phyloP scores from a whole-genome alignment of 805 yeast species.

The Debaryomyces tyrocola region DNA sequence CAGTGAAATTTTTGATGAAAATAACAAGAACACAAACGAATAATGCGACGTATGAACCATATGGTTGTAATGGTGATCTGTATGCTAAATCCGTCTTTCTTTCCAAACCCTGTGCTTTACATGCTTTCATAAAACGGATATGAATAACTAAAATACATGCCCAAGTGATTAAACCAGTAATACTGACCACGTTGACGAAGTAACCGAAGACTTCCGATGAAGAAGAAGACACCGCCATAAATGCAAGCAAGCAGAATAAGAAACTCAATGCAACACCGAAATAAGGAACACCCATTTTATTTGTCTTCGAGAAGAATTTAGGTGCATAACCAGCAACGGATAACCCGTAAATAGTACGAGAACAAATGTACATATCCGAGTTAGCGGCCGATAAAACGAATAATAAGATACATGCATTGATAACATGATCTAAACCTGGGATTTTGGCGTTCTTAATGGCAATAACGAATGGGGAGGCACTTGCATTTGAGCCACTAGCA shows the following conservation, averaged over 20 bases:
- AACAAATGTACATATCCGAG: slow-evolving; percentile 74
- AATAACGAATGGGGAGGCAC: slow-evolving; percentile 83
- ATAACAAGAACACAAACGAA: slow-evolving; percentile 53
- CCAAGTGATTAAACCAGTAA: slow-evolving; percentile 77
- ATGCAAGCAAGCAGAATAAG: slow-evolving; percentile 63
- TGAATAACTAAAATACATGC: slow-evolving; percentile 67
- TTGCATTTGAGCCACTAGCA: slow-evolving; percentile 57
- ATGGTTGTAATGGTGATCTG: slow-evolving; percentile 69
- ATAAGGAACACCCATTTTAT: slow-evolving; percentile 71
- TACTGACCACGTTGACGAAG: slow-evolving; percentile 75
- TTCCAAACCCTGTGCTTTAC: slow-evolving; percentile 59
- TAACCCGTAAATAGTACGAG: slow-evolving; percentile 72
- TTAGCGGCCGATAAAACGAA: slow-evolving; percentile 82
- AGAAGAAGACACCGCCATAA: slow-evolving; percentile 61
- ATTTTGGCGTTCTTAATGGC: slow-evolving; percentile 72
- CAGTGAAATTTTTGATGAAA: slow-evolving; percentile 70
- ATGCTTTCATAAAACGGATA: slow-evolving; percentile 63
- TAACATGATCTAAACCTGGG: slow-evolving; percentile 65
- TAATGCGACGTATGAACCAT: slow-evolving; percentile 61
- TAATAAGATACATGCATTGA: slow-evolving; percentile 75
- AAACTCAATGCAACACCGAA: slow-evolving; percentile 53
- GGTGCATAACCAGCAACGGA: slow-evolving; percentile 78
- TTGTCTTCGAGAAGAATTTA: slow-evolving; percentile 59
- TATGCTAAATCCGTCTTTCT: slow-evolving; percentile 54
- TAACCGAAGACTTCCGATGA: slow-evolving; percentile 61